Conservation (phyloP, 306 rosid species). For the Cucurbita pepo region DNA sequence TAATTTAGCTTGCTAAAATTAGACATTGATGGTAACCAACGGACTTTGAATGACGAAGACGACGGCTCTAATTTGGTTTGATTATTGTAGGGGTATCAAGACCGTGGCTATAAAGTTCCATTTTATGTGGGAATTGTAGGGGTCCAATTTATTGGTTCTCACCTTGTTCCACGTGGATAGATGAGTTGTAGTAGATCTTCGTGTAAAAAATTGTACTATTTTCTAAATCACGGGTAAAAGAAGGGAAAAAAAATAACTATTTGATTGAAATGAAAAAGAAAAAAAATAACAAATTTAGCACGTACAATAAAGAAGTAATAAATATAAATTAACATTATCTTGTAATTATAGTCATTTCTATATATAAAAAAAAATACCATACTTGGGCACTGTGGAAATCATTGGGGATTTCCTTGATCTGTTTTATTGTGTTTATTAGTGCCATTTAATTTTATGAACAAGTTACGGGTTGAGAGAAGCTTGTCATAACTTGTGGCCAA, state of each 20-base stretch:
- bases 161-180: not conserved
- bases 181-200: not conserved
- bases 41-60: no score
- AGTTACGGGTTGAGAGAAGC: not conserved
- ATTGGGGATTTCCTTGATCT: not conserved
- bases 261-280: not conserved
- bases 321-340: not conserved
- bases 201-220: not conserved
- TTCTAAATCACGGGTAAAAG: not conserved
- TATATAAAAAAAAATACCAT: not conserved
- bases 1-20: not conserved
- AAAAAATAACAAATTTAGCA: not conserved
- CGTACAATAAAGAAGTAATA: not conserved
- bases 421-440: not conserved
- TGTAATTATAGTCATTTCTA: not conserved
- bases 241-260: not conserved
- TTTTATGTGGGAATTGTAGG: not conserved
- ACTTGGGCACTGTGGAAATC: not conserved
- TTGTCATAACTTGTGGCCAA: not conserved
- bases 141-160: not conserved
- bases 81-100: no score
- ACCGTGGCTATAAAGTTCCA: no score
- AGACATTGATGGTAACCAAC: not conserved
- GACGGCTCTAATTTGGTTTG: no score
- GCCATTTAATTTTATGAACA: not conserved